These are phyloP conservation scores for Cryptococcus jaspeensis DNA, from an alignment of 1,284 basidiomycete genomes.

Conservation along the genomic window DNA sequence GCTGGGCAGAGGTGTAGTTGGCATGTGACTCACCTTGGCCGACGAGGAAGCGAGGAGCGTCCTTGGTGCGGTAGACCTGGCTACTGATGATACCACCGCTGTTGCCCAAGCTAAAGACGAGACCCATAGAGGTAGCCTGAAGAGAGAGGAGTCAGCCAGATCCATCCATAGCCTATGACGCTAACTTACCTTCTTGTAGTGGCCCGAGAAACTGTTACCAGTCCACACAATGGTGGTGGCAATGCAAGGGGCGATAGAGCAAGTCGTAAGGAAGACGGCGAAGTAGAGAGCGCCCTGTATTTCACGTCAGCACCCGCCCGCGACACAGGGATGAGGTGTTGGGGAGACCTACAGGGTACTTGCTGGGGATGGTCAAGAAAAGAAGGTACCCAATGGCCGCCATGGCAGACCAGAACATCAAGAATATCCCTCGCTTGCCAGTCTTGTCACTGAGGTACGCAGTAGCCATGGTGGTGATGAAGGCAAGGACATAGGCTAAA, in stretches of 20 bases:
- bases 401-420: conserved; percentile 52
- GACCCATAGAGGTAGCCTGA: conserved; percentile 53
- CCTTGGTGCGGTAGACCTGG: conserved; percentile 47
- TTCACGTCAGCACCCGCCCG: background rate
- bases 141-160: background rate
- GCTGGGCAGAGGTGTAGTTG: too few species aligned
- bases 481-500: conserved; percentile 54
- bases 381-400: conserved; percentile 53
- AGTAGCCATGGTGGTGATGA: conserved; percentile 52
- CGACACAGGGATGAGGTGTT: background rate
- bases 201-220: conserved; percentile 50
- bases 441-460: conserved; percentile 50
- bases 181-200: conserved; percentile 28
- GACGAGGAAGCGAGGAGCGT: conserved; percentile 39
- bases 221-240: conserved; percentile 53
- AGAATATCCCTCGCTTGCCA: conserved; percentile 48
- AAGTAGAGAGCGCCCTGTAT: conserved; percentile 49
- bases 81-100: conserved; percentile 53
- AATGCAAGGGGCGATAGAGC: conserved; percentile 50
- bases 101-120: conserved; percentile 55
- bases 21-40: conserved; percentile 40
- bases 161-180: background rate
- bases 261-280: conserved; percentile 52
- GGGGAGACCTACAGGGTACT: conserved; percentile 18
- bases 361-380: conserved; percentile 41